A percentile compares a stretch with the other conserved stretches of the same genome.
phyloP scores from a whole-genome alignment of 257 asterid genomes.

The Paraleonurus japonicus region DNA sequence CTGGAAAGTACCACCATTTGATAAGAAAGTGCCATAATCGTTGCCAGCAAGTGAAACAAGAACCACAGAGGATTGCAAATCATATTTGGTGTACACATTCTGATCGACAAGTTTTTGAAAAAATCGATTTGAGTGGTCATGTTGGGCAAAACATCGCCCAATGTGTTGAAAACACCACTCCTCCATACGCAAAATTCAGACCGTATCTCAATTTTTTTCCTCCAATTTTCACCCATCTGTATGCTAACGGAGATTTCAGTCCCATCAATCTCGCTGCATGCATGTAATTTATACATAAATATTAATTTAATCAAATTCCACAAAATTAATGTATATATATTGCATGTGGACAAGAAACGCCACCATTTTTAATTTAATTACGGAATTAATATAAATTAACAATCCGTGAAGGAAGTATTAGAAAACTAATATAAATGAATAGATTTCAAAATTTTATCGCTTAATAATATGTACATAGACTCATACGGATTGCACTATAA shows the following conservation, averaged over 20 bases:
- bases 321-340: neutral
- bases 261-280: constrained; percentile 70
- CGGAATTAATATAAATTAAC: too few relatives aligned
- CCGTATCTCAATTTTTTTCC: constrained; percentile 47
- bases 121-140: constrained; percentile 75
- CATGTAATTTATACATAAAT: neutral
- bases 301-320: too few relatives aligned
- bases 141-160: constrained; percentile 46
- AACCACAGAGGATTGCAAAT: constrained; percentile 50
- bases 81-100: constrained; percentile 43
- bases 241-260: constrained; percentile 67
- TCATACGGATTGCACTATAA: too few relatives aligned
- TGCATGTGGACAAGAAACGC: neutral
- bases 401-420: too few relatives aligned
- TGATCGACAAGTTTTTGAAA: constrained; percentile 44
- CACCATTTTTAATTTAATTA: neutral
- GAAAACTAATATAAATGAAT: too few relatives aligned
- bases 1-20: constrained; percentile 58
- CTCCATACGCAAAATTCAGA: constrained; percentile 87
- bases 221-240: constrained; percentile 58
- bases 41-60: constrained; percentile 65
- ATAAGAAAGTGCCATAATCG: constrained; percentile 50
- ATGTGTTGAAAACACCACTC: constrained; percentile 80
- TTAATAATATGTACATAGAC: too few relatives aligned
- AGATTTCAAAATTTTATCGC: too few relatives aligned